A percentile compares a stretch with the other conserved stretches of the same genome.
Conservation (phyloP, 495 filamentous ascomycete species). For the Neurospora sp. region DNA sequence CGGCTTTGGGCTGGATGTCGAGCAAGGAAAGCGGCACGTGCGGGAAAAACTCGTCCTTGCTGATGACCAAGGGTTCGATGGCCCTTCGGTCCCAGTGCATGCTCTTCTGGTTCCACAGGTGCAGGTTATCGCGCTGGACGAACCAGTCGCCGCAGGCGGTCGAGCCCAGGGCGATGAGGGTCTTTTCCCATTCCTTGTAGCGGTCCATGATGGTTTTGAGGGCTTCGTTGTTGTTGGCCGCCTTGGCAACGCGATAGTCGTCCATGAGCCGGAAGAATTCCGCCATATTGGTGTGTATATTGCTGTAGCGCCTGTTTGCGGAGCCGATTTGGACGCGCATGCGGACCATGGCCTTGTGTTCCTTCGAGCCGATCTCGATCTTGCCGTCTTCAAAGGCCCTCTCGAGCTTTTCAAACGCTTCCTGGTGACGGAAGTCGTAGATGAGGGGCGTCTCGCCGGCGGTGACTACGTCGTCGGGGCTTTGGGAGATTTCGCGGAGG, state of each 20-base stretch:
- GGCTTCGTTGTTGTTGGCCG: background rate
- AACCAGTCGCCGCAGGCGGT: conserved; percentile 14
- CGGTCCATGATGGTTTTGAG: background rate
- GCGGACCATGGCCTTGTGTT: conserved; percentile 7
- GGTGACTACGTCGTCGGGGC: background rate
- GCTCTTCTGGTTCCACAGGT: conserved; percentile 28
- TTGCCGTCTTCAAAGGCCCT: conserved; percentile 5
- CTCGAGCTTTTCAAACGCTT: conserved; percentile 25
- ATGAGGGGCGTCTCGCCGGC: conserved; percentile 13
- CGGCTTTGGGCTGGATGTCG: conserved; percentile 35
- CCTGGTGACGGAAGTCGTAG: conserved; percentile 21
- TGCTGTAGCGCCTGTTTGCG: conserved; percentile 7
- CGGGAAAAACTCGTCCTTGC: conserved; percentile 49
- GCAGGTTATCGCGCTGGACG: conserved; percentile 36
- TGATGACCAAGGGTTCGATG: conserved; percentile 37
- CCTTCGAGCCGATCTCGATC: conserved; percentile 14
- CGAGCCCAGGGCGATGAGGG: conserved; percentile 2
- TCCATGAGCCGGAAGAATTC: conserved; percentile 1
- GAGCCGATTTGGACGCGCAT: conserved; percentile 20
- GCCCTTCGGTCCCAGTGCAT: conserved; percentile 56
- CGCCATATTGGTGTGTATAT: conserved; percentile 18
- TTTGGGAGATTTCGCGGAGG: conserved; percentile 16
- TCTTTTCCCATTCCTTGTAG: conserved; percentile 5
- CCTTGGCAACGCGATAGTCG: background rate
- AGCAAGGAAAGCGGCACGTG: conserved; percentile 27